phyloP scores from a whole-genome alignment of 2,329 filamentous ascomycete genomes.

The Biscogniauxia mediterranea region DNA sequence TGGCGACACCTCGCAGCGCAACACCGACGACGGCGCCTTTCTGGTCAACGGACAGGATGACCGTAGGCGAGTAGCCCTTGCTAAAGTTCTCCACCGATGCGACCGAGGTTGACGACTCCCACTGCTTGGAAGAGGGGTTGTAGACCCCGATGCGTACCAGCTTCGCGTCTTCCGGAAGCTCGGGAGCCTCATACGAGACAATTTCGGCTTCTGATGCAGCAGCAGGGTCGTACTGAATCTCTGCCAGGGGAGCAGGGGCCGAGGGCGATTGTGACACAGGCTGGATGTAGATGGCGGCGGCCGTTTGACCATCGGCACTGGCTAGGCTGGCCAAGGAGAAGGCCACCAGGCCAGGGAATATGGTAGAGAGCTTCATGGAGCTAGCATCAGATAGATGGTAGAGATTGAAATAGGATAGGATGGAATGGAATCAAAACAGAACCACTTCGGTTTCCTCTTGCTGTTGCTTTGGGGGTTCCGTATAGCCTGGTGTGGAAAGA shows the following conservation, averaged over 20 bases:
- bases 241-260: slow-evolving; percentile 48
- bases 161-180: slow-evolving; percentile 43
- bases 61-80: slow-evolving; percentile 59
- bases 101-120: slow-evolving; percentile 56
- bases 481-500: too few relatives aligned
- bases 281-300: slow-evolving; percentile 54
- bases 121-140: slow-evolving; percentile 44
- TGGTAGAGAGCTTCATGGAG: slow-evolving; percentile 41
- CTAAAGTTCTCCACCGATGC: slow-evolving; percentile 56
- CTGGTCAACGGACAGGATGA: slow-evolving; percentile 52
- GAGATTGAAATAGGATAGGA: too few relatives aligned
- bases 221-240: slow-evolving; percentile 54
- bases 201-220: slow-evolving; percentile 45
- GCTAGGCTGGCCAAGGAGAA: slow-evolving; percentile 37
- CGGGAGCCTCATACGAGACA: slow-evolving; percentile 55
- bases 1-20: slow-evolving; percentile 52
- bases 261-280: slow-evolving; percentile 39
- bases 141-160: slow-evolving; percentile 60
- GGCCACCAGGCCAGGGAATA: slow-evolving; percentile 44
- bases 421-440: not conserved
- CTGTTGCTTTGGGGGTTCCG: too few relatives aligned
- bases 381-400: slow-evolving; percentile 11
- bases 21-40: slow-evolving; percentile 47
- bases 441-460: not conserved
- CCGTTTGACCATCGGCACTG: slow-evolving; percentile 40